Conservation (phyloP, 2,329 filamentous ascomycete species). For the Fusarium sp. region DNA sequence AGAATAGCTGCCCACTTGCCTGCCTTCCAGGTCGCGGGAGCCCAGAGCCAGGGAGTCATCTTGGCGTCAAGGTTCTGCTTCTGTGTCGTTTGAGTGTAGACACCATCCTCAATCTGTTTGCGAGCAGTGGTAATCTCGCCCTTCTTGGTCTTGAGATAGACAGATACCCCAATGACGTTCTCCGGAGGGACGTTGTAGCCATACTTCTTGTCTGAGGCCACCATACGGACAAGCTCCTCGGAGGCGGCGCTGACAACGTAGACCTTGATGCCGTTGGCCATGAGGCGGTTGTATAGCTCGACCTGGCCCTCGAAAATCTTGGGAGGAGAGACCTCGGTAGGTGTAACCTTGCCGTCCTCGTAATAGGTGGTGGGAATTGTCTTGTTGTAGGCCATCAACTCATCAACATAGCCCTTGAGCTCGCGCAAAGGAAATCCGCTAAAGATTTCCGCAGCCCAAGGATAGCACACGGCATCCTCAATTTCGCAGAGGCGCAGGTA, state of each 20-base stretch:
- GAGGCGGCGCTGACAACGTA: constrained; percentile 56
- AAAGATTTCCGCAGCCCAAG: constrained; percentile 56
- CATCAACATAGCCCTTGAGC: constrained; percentile 59
- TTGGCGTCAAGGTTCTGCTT: constrained; percentile 53
- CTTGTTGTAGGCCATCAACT: constrained; percentile 56
- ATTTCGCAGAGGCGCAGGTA: constrained; percentile 57
- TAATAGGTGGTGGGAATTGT: constrained; percentile 53
- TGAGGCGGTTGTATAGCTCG: constrained; percentile 57
- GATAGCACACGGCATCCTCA: constrained; percentile 56
- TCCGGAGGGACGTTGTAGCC: constrained; percentile 58
- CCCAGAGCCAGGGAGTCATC: constrained; percentile 56
- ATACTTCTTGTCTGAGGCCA: constrained; percentile 57
- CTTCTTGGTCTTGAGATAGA: constrained; percentile 49
- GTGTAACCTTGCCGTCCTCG: constrained; percentile 46
- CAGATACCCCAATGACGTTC: constrained; percentile 57
- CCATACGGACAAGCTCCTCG: constrained; percentile 60
- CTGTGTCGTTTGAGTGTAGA: constrained; percentile 45
- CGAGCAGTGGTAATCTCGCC: constrained; percentile 50
- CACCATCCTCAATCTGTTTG: constrained; percentile 53
- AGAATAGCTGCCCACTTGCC: constrained; percentile 58
- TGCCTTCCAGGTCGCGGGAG: constrained; percentile 56
- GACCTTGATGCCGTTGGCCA: constrained; percentile 56
- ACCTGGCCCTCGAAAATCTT: constrained; percentile 53
- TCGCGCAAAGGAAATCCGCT: constrained; percentile 56
- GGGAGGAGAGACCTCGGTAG: constrained; percentile 49